phyloP scores from a whole-genome alignment of 2,329 filamentous ascomycete genomes.

The Fusarium dimerum region DNA sequence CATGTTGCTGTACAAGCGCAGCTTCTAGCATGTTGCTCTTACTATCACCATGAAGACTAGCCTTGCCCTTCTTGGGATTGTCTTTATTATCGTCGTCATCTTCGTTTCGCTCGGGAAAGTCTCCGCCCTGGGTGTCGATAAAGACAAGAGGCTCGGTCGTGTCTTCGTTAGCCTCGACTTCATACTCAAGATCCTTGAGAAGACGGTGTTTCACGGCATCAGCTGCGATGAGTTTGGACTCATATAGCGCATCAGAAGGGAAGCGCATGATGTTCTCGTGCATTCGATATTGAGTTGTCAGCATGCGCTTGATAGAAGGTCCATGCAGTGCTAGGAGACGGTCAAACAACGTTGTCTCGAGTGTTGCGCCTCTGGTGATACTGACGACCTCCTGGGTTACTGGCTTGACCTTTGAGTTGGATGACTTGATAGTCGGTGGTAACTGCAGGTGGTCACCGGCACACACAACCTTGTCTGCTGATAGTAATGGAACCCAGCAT shows the following conservation, averaged over 20 bases:
- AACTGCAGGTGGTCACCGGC: slow-evolving; percentile 94
- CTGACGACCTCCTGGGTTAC: slow-evolving; percentile 39
- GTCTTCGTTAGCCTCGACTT: slow-evolving; percentile 78
- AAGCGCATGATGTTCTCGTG: slow-evolving; percentile 95
- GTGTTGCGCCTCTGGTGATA: slow-evolving; percentile 55
- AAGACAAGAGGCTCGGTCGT: slow-evolving; percentile 87
- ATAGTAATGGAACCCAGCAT: slow-evolving; percentile 89
- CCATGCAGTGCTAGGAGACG: slow-evolving; percentile 82
- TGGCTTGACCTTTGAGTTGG: slow-evolving; percentile 52
- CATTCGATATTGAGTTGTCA: slow-evolving; percentile 98
- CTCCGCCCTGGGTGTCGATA: slow-evolving; percentile 93
- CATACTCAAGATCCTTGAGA: slow-evolving; percentile 76
- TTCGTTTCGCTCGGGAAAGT: slow-evolving; percentile 82
- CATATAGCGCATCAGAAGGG: slow-evolving; percentile 86
- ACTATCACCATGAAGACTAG: slow-evolving; percentile 57
- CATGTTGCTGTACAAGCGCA: slow-evolving; percentile 75
- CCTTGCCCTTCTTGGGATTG: slow-evolving; percentile 44
- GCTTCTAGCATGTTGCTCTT: slow-evolving; percentile 95
- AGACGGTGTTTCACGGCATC: slow-evolving; percentile 75
- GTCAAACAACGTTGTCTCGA: slow-evolving; percentile 94
- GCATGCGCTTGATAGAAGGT: slow-evolving; percentile 82
- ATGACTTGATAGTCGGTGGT: slow-evolving; percentile 89
- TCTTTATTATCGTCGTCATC: slow-evolving; percentile 59
- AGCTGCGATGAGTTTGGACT: slow-evolving; percentile 76
- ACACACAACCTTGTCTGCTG: slow-evolving; percentile 80